Evolutionary conservation across 2,329 filamentous ascomycete genomes (phyloP).

Genomic region (Monosporascus sp.): DNA sequence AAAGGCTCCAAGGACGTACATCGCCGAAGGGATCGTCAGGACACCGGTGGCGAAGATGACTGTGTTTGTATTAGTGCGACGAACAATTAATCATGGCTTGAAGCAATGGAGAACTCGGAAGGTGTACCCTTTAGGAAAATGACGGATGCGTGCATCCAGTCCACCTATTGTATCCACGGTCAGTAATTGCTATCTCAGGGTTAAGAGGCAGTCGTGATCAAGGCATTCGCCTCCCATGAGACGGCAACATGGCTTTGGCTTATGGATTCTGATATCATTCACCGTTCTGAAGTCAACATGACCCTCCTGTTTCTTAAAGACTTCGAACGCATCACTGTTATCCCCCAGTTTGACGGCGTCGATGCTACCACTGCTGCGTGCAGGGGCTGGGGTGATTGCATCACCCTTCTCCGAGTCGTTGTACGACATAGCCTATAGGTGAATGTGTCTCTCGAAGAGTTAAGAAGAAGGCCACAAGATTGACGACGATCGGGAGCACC

Average conservation of each 20-base stretch:
- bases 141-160: conserved; percentile 41
- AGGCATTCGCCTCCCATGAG: too few relatives aligned
- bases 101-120: neutral
- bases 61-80: conserved; percentile 6
- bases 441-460: neutral
- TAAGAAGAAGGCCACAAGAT: neutral
- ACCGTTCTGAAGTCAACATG: conserved; percentile 43
- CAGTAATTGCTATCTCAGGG: neutral
- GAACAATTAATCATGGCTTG: neutral
- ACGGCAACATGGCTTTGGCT: too few relatives aligned
- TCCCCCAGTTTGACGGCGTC: conserved; percentile 17
- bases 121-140: conserved; percentile 38
- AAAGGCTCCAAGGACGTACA: conserved; percentile 36
- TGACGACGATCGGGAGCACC: neutral
- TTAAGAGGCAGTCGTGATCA: neutral
- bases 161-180: conserved; percentile 1
- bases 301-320: conserved; percentile 38
- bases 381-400: conserved; percentile 13
- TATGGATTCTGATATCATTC: neutral
- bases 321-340: conserved; percentile 29
- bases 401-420: conserved; percentile 8
- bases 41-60: conserved; percentile 39
- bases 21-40: conserved; percentile 35
- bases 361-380: conserved; percentile 15
- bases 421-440: neutral